Evolutionary conservation across 805 yeast species (phyloP).

Genomic region (Metschnikowia cerradonensis): DNA sequence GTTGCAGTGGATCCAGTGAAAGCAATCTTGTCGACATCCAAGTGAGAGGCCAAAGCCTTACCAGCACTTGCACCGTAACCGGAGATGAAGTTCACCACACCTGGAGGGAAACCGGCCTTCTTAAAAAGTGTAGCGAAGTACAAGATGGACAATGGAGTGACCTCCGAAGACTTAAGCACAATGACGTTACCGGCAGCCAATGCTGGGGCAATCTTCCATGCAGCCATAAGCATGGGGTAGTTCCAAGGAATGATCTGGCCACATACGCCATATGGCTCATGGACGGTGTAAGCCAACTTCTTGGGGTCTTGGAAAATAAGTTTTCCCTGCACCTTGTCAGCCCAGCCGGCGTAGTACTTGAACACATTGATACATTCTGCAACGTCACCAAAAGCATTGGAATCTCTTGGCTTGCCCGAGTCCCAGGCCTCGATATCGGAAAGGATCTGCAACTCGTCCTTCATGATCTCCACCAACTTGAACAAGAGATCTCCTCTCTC

Average conservation of each 20-base stretch:
- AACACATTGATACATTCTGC: conserved; percentile 43
- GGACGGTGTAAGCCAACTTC: conserved; percentile 62
- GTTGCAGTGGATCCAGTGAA: conserved; percentile 67
- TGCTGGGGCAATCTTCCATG: conserved; percentile 84
- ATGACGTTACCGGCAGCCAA: conserved; percentile 74
- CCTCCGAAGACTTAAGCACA: conserved; percentile 70
- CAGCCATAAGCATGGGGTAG: conserved; percentile 63
- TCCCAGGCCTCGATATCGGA: conserved; percentile 45
- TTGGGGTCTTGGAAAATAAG: conserved; percentile 40
- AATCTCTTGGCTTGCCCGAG: conserved; percentile 43
- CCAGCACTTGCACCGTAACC: conserved; percentile 74
- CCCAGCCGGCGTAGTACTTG: conserved; percentile 60
- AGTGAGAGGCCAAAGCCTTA: conserved; percentile 57
- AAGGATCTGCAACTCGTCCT: conserved; percentile 30
- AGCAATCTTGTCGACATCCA: conserved; percentile 54
- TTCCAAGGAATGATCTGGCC: conserved; percentile 74
- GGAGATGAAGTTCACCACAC: conserved; percentile 66
- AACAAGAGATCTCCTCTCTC: conserved; percentile 36
- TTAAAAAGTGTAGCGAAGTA: conserved; percentile 53
- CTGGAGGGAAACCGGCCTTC: conserved; percentile 73
- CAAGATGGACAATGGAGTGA: conserved; percentile 69
- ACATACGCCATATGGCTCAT: conserved; percentile 64
- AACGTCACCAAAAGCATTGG: conserved; percentile 48
- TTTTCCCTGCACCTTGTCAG: conserved; percentile 52
- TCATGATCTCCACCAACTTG: conserved; percentile 36